Percentiles rank a stretch among this genome's conserved stretches.
Conservation (phyloP, 306 rosid species). For the Gastrolobium bilobum region DNA sequence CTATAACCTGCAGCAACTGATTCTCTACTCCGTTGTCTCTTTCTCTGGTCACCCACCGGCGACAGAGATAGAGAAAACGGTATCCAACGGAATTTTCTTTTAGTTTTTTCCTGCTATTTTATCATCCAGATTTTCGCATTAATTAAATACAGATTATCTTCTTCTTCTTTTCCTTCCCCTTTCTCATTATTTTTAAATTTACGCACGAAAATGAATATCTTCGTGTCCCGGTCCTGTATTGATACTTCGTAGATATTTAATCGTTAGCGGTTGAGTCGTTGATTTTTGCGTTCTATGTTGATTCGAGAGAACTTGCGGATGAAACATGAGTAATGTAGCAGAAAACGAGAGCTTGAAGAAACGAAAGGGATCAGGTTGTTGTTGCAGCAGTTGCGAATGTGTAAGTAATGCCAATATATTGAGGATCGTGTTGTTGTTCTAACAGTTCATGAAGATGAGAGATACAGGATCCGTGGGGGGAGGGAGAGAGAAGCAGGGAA, state of each 20-base stretch:
- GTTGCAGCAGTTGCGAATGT: slow-evolving; percentile 17
- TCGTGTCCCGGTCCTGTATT: not conserved
- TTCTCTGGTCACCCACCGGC: slow-evolving; percentile 46
- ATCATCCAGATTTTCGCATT: not conserved
- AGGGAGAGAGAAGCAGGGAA: slow-evolving; percentile 43
- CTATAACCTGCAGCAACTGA: not conserved
- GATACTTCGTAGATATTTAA: not conserved
- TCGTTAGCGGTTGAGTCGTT: slow-evolving; percentile 33
- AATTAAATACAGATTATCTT: not conserved
- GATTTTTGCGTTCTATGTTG: not conserved
- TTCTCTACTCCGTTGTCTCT: slow-evolving; percentile 48
- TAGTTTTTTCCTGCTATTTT: not conserved
- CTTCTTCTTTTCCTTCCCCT: not conserved
- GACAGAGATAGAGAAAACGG: slow-evolving; percentile 49
- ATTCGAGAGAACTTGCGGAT: not conserved
- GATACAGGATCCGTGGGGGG: slow-evolving; percentile 22
- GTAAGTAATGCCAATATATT: not conserved
- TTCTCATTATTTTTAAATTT: not conserved
- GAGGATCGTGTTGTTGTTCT: slow-evolving; percentile 17
- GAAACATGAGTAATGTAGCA: slow-evolving; percentile 38
- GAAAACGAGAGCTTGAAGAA: slow-evolving; percentile 31
- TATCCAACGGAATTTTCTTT: not conserved
- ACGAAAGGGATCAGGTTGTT: slow-evolving; percentile 6
- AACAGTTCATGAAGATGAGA: slow-evolving; percentile 7
- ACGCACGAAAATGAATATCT: not conserved